Conservation (phyloP, 495 filamentous ascomycete species). For the Daldinia concentrica region DNA sequence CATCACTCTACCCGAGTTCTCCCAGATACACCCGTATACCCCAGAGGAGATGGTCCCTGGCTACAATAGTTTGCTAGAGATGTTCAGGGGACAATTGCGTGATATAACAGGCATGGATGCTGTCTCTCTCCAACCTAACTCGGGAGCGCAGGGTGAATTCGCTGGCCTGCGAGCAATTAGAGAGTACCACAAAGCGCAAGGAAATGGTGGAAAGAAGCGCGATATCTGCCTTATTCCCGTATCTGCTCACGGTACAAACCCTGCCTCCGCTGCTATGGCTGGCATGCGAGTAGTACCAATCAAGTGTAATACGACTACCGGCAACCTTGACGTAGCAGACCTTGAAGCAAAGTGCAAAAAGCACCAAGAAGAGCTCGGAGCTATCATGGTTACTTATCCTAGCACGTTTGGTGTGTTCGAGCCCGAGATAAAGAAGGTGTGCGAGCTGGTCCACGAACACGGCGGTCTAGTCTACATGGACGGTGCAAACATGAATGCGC, state of each 20-base stretch:
- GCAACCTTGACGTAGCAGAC: constrained; percentile 89
- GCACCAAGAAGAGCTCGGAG: constrained; percentile 84
- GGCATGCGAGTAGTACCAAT: constrained; percentile 96
- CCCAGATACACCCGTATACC: constrained; percentile 86
- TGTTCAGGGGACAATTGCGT: constrained; percentile 78
- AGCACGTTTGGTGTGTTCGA: constrained; percentile 98
- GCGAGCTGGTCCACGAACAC: constrained; percentile 83
- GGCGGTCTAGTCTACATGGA: constrained; percentile 99
- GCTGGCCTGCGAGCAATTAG: constrained; percentile 92
- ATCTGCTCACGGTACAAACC: constrained; percentile 97
- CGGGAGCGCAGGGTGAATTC: constrained; percentile 96
- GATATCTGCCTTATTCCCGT: constrained; percentile 97
- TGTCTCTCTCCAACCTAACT: constrained; percentile 94
- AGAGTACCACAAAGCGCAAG: constrained; percentile 77
- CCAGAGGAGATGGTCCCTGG: constrained; percentile 70
- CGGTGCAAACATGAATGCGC: constrained; percentile 98
- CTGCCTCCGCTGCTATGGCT: constrained; percentile 95
- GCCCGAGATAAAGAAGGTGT: constrained; percentile 86
- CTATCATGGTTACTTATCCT: constrained; percentile 99
- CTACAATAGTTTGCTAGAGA: constrained; percentile 73
- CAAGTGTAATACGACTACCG: constrained; percentile 88
- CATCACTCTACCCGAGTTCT: constrained; percentile 84
- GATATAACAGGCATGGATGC: constrained; percentile 91
- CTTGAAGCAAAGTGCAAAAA: constrained; percentile 88
- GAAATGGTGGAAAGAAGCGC: constrained; percentile 65